Conservation (phyloP, 2,329 filamentous ascomycete species). For the Botryotinia narcissicola region DNA sequence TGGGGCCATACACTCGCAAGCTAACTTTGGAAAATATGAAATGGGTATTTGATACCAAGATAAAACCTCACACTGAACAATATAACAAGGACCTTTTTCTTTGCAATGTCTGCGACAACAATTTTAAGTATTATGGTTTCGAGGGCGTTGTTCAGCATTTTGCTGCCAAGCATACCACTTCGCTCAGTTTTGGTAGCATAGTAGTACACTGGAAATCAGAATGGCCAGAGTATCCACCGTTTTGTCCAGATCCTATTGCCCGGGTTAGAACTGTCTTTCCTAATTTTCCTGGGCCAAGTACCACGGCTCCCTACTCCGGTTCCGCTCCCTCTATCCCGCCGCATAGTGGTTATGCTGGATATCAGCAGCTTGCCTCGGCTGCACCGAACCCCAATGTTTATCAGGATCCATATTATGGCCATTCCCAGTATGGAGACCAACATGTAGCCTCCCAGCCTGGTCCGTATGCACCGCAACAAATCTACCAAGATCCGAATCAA, state of each 20-base stretch:
- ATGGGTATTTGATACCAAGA: constrained; percentile 76
- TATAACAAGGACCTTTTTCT: constrained; percentile 71
- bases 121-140: constrained; percentile 68
- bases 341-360: constrained; percentile 39
- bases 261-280: constrained; percentile 37
- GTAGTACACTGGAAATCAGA: constrained; percentile 78
- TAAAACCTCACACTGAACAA: constrained; percentile 66
- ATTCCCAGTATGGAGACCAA: constrained; percentile 38
- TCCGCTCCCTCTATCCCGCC: constrained; percentile 34
- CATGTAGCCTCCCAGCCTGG: constrained; percentile 37
- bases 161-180: constrained; percentile 74
- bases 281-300: constrained; percentile 37
- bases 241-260: constrained; percentile 57
- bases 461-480: constrained; percentile 34
- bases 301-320: constrained; percentile 38
- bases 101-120: constrained; percentile 66
- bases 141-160: constrained; percentile 81
- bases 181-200: constrained; percentile 67
- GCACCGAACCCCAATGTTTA: constrained; percentile 33
- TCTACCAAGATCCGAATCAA: constrained; percentile 32
- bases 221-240: constrained; percentile 75
- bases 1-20: constrained; percentile 56
- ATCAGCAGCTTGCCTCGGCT: constrained; percentile 32
- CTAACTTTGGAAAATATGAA: constrained; percentile 83
- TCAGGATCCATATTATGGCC: constrained; percentile 38